phyloP scores from a whole-genome alignment of 441 rosid genomes.

The Capsella rubella region DNA sequence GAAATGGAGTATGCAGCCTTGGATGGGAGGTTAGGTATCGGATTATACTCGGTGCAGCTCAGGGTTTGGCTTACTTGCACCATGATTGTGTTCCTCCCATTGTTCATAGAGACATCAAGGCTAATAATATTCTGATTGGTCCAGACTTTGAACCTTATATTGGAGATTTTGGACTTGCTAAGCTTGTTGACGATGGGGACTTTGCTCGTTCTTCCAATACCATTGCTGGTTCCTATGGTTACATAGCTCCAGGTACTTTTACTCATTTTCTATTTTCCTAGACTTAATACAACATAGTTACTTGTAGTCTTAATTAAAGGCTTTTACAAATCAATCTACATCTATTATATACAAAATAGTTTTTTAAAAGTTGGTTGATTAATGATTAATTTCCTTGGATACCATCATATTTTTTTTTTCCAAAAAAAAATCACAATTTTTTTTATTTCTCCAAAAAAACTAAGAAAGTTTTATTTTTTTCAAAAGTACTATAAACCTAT shows the following conservation, averaged over 20 bases:
- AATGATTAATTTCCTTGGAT: too few relatives aligned
- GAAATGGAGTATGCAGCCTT: constrained; percentile 52
- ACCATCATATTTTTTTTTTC: too few relatives aligned
- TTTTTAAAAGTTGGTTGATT: too few relatives aligned
- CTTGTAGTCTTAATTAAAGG: background rate
- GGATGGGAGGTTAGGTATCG: constrained; percentile 70
- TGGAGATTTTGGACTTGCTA: constrained; percentile 76
- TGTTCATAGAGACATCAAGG: constrained; percentile 77
- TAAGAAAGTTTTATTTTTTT: too few relatives aligned
- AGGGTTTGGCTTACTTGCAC: constrained; percentile 74
- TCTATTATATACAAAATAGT: too few relatives aligned
- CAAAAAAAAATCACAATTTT: too few relatives aligned
- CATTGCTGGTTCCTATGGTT: constrained; percentile 75
- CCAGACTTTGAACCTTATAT: constrained; percentile 68
- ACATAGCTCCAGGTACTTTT: constrained; percentile 72
- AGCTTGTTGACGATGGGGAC: constrained; percentile 68
- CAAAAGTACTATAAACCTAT: too few relatives aligned
- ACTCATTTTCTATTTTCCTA: background rate
- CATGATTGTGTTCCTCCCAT: constrained; percentile 76
- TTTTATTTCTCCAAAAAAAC: too few relatives aligned
- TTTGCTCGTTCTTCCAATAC: constrained; percentile 73
- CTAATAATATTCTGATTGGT: constrained; percentile 76
- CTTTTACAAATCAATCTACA: too few relatives aligned
- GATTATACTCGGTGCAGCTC: constrained; percentile 65
- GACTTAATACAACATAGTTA: background rate